Percentiles rank a stretch among this genome's conserved stretches.
phyloP scores from a whole-genome alignment of 2,329 filamentous ascomycete genomes.

The Penicillium capsulatum region DNA sequence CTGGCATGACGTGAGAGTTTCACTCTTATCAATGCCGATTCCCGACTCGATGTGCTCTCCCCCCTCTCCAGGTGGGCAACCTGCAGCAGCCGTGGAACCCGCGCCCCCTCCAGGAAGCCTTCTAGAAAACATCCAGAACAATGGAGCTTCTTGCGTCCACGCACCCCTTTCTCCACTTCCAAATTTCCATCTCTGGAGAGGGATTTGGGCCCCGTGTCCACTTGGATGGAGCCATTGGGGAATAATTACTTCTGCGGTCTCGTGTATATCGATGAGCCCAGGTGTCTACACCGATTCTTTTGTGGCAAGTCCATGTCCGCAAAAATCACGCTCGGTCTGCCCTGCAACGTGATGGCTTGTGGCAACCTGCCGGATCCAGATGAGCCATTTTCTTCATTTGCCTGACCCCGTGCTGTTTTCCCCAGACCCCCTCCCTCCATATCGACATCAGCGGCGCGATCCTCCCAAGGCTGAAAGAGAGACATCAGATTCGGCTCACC shows the following conservation, averaged over 20 bases:
- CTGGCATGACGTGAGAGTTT: slow-evolving; percentile 22
- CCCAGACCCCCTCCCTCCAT: too few relatives aligned
- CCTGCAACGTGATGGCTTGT: background rate
- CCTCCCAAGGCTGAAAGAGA: slow-evolving; percentile 10
- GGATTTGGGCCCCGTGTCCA: too few relatives aligned
- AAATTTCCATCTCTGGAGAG: background rate
- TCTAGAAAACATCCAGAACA: slow-evolving; percentile 38
- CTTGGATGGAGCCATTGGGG: background rate
- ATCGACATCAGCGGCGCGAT: slow-evolving; percentile 22
- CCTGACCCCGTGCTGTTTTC: too few relatives aligned
- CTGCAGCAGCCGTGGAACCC: slow-evolving; percentile 15
- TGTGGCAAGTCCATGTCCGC: background rate
- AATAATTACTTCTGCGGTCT: background rate
- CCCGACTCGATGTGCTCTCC: background rate
- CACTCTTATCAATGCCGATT: slow-evolving; percentile 19
- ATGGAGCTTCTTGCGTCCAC: slow-evolving; percentile 9
- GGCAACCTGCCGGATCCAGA: background rate
- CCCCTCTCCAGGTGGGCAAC: too few relatives aligned
- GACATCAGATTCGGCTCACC: too few relatives aligned
- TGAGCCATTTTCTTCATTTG: slow-evolving; percentile 23
- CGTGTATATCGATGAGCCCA: too few relatives aligned
- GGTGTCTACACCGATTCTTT: slow-evolving; percentile 2
- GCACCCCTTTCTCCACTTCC: slow-evolving; percentile 14
- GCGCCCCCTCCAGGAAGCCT: slow-evolving; percentile 17
- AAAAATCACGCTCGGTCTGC: too few relatives aligned